Base-by-base conservation (phyloP, 176 grass and related monocot species). In the Paspalum notatum region DNA sequence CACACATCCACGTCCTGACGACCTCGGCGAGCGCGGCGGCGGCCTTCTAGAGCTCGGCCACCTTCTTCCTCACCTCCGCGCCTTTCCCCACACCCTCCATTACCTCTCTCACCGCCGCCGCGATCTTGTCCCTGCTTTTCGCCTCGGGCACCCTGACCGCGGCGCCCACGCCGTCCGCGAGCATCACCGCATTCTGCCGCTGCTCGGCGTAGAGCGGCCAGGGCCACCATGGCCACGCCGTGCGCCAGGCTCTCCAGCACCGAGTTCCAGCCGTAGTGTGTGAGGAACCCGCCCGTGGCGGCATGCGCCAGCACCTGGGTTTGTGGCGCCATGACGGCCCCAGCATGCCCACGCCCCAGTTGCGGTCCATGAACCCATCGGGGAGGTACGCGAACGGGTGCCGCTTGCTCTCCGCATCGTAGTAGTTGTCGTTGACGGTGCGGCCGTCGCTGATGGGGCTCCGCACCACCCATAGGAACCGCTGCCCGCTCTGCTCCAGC, bases 181-280 rank as follows among this genome's bases (percentile, higher is more conserved):
- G 71, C 86, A 94, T 68, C 7, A 94, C 72, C 6, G 89, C 71
- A 68, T 94, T 94, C 47, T 91, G 83, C 0, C 32, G 15, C 48
- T 94, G 92, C 64, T 94, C 92, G 1, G 91, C 92, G 39, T 4
- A 89, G 0, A 91, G 83, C 22, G 89, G 89, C 89, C 92, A 94
- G n/a, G 0, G 87, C 84, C 17, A 94, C 70, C 89, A 94, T 94
- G 0, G 92, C 89, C 38, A 91, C 84, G 4, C 89, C 86, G 5
- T 76, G 51, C 11, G 68, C n/a, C 0, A 94, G 25, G 71, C 84
- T 87, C 84, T 94, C 92, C 0, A 91, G 59, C 48, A 72, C 76
- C 11, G 89, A 94, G 83, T 94, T 94, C 92, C 83, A 91, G 1
- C 89, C 89, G 21, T 89, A 94, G 47, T 91, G 92, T 0, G 80